Percentiles rank a stretch among this genome's conserved stretches.
These are phyloP conservation scores for Paraphoma chrysanthemicola DNA, from an alignment of 2,329 filamentous ascomycete species.

Conservation along the genomic window DNA sequence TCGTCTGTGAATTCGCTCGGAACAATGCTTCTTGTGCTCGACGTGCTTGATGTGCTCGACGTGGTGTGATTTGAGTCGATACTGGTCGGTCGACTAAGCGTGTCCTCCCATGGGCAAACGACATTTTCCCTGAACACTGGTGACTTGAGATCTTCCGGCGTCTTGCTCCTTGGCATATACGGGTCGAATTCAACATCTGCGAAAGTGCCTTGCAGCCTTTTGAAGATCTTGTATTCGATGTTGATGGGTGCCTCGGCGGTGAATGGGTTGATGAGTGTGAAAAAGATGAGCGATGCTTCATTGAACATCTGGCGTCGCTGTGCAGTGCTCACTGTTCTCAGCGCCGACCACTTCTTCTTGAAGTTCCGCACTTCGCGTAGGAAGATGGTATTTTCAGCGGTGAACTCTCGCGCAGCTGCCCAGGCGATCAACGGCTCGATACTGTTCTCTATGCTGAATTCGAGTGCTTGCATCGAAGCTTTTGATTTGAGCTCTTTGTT, in stretches of 20 bases:
- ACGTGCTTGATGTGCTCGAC: slow-evolving; percentile 28
- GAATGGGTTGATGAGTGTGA: slow-evolving; percentile 47
- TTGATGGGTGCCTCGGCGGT: slow-evolving; percentile 48
- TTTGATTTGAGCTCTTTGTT: slow-evolving; percentile 42
- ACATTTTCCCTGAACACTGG: slow-evolving; percentile 40
- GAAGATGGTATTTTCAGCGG: slow-evolving; percentile 48
- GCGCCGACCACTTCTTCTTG: slow-evolving; percentile 41
- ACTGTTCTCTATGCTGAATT: slow-evolving; percentile 43
- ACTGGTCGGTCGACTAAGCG: slow-evolving; percentile 40
- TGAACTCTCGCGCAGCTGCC: slow-evolving; percentile 46
- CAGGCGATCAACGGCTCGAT: slow-evolving; percentile 46
- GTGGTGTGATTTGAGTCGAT: slow-evolving; percentile 34
- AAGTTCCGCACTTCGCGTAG: slow-evolving; percentile 49
- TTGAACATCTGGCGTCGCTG: slow-evolving; percentile 47
- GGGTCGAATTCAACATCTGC: slow-evolving; percentile 45
- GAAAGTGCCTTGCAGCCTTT: slow-evolving; percentile 39
- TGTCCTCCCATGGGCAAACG: slow-evolving; percentile 48
- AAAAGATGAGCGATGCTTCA: slow-evolving; percentile 47
- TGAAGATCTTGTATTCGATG: slow-evolving; percentile 50
- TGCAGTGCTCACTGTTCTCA: slow-evolving; percentile 34
- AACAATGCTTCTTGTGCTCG: slow-evolving; percentile 35
- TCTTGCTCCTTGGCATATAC: slow-evolving; percentile 37
- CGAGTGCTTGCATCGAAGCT: slow-evolving; percentile 46
- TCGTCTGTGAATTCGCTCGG: slow-evolving; percentile 45
- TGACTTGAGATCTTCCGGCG: slow-evolving; percentile 30